Base-by-base conservation (phyloP, 495 filamentous ascomycete genomes). In the Penicillium tannophilum region DNA sequence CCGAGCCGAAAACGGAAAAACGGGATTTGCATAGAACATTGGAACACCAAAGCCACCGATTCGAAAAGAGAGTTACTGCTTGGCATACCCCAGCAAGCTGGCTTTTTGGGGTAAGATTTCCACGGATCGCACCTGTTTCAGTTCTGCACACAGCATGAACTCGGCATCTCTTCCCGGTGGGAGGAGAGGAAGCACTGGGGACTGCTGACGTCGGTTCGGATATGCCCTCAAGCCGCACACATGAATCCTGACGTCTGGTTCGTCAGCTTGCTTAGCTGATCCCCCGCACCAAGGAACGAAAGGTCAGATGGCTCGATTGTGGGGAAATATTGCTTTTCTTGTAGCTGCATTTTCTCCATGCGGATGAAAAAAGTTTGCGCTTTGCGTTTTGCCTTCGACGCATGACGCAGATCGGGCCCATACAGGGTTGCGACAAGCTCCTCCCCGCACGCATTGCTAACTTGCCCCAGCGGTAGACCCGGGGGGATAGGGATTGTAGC, bases 271-370 rank as follows among this genome's bases (percentile, higher is more conserved):
- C 14, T 19, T 20, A 20, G 42, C 20, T 45, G 42, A 45, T 45
- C 42, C 42, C 42, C 42, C 42, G 42, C 42, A 45, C 42, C n/a
- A 36, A 12, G 12, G 33, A 11, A 36, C 12, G 9, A 3, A 3
- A 45, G 42, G 42, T 45, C 42, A 45, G 42, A 45, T 45, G 28
- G 42, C 42, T 45, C 42, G 9, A 45, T 2, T 45, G 42, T 45
- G 42, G 42, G 42, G 42, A 45, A 45, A 14, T 36, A 36, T 36
- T 36, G 33, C 20, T 23, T 23, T 23, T 14, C 3, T 10, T 36
- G 9, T 36, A 36, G 33, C 33, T 36, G 33, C 20, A 23, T 23
- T 23, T 23, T 2, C 33, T 36, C 3, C 33, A 36, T 36, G 33
- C 33, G 33, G 33, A 36, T 6, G 9, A 6, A 10, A 14, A 19